phyloP scores from a whole-genome alignment of 768 basidiomycete genomes.

The Cubamyces lactineus region DNA sequence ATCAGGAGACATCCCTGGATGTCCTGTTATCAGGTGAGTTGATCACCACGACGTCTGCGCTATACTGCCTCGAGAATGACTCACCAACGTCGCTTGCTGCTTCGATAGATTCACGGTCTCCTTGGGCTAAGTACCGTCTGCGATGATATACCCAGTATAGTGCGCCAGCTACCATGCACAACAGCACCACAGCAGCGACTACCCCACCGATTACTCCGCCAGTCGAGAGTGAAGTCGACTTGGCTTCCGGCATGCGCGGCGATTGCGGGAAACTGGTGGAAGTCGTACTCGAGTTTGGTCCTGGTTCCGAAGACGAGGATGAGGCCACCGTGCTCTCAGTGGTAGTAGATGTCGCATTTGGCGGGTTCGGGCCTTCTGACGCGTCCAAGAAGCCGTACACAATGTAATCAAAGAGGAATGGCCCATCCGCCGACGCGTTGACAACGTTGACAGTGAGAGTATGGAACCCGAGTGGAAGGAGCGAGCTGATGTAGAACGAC shows the following conservation, averaged over 20 bases:
- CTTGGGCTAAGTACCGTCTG: background rate
- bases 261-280: no score
- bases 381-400: constrained; percentile 2
- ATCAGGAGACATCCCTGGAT: no score
- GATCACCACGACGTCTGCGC: no score
- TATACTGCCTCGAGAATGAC: no score
- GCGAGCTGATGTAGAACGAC: background rate
- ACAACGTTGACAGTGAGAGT: constrained; percentile 1
- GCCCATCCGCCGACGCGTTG: constrained; percentile 1
- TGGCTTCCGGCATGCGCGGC: no score
- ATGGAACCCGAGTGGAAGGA: constrained; percentile 4
- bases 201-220: background rate
- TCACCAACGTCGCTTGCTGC: background rate
- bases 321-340: no score
- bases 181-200: background rate
- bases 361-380: background rate
- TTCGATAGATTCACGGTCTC: constrained; percentile 4
- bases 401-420: constrained; percentile 1
- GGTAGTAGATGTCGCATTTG: background rate
- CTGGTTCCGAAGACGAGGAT: no score
- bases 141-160: background rate
- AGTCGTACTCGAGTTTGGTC: no score
- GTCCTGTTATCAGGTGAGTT: no score
- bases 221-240: background rate
- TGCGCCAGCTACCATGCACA: background rate